Evolutionary conservation across 495 filamentous ascomycete genomes (phyloP), one percentile per base, ranked within the genome.

Genomic region (Penicillium turbatum): DNA sequence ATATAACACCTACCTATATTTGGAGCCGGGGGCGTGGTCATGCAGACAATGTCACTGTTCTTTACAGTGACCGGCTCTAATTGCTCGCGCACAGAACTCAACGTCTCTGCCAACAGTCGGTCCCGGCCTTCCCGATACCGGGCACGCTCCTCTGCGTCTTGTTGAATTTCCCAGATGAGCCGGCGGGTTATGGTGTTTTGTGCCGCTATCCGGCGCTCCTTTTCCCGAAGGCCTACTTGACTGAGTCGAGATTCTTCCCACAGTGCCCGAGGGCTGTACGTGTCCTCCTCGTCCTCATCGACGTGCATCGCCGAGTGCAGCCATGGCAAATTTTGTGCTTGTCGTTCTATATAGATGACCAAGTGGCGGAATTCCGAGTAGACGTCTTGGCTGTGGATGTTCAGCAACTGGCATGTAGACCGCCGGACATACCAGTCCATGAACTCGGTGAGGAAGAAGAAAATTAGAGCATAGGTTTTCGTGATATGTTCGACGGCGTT

Each of bases 341-440:
- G 65, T 37, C 48, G 57, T 19, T 71, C 69, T 42, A 74, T 72
- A 12, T 62, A 64, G 32, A 57, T 61, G 19, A 79, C 65, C n/a
- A 79, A 59, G 36, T 67, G 62, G n/a, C 70, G 59, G 26, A 79
- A 75, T 13, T 71, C 64, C 27, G 66, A 54, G 52, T 76, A 75
- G 13, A 70, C 57, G 49, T 79, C 72, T 48, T 78, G 75, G 55
- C 69, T 73, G 26, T 74, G 70, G 51, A 74, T 76, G 27, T 71
- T 68, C 36, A 80, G 60, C 13, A 77, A 52, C 24, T 74, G 71
- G 48, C 72, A 75, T 6, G 61, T 70, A 3, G 69, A 70, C 37
- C 65, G 64, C 35, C 71, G 57, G 26, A 72, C 66, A 63, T 76
- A 75, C 71, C 74, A 79, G 49, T 73, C 69, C 64, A 79, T 77